Conservation (phyloP, 257 asterid genomes). For the Solanum verrucosum region DNA sequence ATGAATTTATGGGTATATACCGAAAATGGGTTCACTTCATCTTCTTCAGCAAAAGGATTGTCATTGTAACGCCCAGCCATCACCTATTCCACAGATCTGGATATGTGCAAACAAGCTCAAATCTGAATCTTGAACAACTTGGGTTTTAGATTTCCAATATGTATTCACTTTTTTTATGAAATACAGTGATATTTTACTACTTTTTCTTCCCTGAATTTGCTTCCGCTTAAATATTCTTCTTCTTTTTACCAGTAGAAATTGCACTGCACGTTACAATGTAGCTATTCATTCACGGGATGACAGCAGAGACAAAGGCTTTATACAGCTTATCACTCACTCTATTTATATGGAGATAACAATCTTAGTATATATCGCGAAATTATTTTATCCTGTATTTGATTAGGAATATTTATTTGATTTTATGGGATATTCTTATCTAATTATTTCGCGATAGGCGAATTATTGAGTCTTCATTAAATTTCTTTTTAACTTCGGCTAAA, state of each 20-base stretch:
- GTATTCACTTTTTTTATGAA: neutral
- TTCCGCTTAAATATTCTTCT: neutral
- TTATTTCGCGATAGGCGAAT: fast-evolving
- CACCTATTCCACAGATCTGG: neutral
- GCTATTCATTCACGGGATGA: neutral
- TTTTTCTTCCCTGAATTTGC: neutral
- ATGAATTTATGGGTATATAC: constrained; percentile 18
- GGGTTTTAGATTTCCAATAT: neutral
- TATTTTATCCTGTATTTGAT: neutral
- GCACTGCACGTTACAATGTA: neutral
- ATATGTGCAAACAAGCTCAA: neutral
- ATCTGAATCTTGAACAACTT: neutral
- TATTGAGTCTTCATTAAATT: fast-evolving
- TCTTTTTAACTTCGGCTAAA: neutral
- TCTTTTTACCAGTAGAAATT: neutral
- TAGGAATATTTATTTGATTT: too few species aligned
- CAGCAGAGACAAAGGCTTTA: neutral
- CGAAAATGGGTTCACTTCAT: constrained; percentile 74
- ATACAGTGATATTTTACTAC: neutral
- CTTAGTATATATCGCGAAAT: neutral
- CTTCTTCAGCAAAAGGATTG: constrained; percentile 80
- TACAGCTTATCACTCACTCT: neutral
- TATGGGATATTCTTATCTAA: neutral
- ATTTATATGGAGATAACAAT: too few species aligned
- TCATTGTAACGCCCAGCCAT: constrained; percentile 76